These are phyloP conservation scores for Diaporthe sp. DNA, from an alignment of 2,329 filamentous ascomycete species.

Conservation along the genomic window DNA sequence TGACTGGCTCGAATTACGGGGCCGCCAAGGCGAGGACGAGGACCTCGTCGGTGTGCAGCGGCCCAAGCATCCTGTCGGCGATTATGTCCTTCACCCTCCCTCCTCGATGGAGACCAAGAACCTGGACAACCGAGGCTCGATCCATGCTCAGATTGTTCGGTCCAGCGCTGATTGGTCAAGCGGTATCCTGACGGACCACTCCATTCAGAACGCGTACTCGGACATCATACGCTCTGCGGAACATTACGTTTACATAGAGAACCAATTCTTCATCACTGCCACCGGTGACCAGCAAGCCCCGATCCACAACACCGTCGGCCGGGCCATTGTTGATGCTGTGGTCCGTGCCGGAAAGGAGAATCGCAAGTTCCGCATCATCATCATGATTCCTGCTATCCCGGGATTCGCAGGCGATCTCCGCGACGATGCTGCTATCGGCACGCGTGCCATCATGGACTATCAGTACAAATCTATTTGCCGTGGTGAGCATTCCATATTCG, in stretches of 20 bases:
- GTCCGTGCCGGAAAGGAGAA: slow-evolving; percentile 83
- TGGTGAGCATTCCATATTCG: slow-evolving; percentile 91
- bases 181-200: slow-evolving; percentile 85
- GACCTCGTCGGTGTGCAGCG: slow-evolving; percentile 89
- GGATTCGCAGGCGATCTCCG: slow-evolving; percentile 94
- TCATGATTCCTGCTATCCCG: slow-evolving; percentile 90
- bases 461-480: slow-evolving; percentile 97
- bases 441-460: slow-evolving; percentile 96
- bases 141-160: slow-evolving; percentile 87
- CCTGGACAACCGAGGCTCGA: slow-evolving; percentile 73
- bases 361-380: slow-evolving; percentile 90
- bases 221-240: slow-evolving; percentile 88
- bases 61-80: slow-evolving; percentile 88
- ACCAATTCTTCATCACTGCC: slow-evolving; percentile 98
- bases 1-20: slow-evolving; percentile 86
- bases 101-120: slow-evolving; percentile 75
- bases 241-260: slow-evolving; percentile 97
- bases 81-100: slow-evolving; percentile 85
- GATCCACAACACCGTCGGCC: slow-evolving; percentile 88
- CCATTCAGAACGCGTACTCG: slow-evolving; percentile 87
- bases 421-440: slow-evolving; percentile 84
- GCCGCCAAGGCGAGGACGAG: slow-evolving; percentile 80
- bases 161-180: slow-evolving; percentile 95
- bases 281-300: slow-evolving; percentile 89
- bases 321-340: slow-evolving; percentile 90